Evolutionary conservation across 306 rosid genomes (phyloP), one percentile per base, ranked within the genome.

Genomic region (Trifolium repens): DNA sequence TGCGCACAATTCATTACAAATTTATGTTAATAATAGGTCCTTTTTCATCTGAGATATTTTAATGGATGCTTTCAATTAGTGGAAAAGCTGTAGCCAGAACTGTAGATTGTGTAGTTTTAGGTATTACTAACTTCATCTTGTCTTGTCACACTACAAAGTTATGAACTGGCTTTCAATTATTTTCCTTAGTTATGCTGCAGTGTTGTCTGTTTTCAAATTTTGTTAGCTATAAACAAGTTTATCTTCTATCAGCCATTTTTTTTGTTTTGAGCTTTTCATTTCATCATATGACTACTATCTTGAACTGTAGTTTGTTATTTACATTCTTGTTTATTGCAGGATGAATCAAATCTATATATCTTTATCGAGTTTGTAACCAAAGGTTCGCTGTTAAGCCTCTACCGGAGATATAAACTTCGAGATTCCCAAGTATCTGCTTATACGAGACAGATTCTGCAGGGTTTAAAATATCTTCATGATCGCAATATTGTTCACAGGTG

Each of bases 401-500:
- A 67, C 72, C 57, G 57, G 72, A 67, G 57, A 39, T 67, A 67
- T 67, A 67, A 67, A 67, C 72, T 67, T 67, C 57, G 57, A 67
- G 72, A 67, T 42, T 67, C 72, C 57, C 72, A 67, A 67, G 72
- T 67, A 46, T 67, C 72, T 67, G 72, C 22, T 8, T 67, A 67
- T 67, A 67, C 72, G 8, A 43, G 72, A 67, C 72, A 67, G 22
- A 67, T 67, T 67, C 72, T 67, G 40, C 19, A 24, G 14, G 72
- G 72, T 44, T 67, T 67, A 8, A 67, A 67, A 57, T 44, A 67
- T 24, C 72, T 67, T 67, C 72, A 67, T 67, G 72, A 67, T 44
- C 72, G 39, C 30, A 44, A 67, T 43, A 67, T 67, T 67, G 72
- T 67, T 67, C 72, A 67, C 57, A 67, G 72, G 72, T 67, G 39